Evolutionary conservation across 164 flowering plant species (phyloP).

Genomic region (Amborella trichopoda): DNA sequence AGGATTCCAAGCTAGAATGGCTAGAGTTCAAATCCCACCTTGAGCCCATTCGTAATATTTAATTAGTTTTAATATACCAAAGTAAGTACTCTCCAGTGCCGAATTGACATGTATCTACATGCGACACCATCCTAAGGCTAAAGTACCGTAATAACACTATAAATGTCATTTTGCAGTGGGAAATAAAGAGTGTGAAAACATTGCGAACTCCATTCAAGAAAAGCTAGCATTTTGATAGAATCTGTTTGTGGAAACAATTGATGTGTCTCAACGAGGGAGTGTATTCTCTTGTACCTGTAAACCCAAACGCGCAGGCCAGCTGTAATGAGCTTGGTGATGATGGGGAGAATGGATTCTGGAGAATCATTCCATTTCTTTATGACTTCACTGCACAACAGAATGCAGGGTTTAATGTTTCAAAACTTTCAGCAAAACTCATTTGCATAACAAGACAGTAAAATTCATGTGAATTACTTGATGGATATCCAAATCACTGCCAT

Average conservation of each 20-base stretch:
- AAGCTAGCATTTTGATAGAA: background rate
- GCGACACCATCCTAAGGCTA: background rate
- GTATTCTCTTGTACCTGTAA: constrained; percentile 25
- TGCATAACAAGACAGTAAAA: background rate
- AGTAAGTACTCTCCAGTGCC: too few relatives aligned
- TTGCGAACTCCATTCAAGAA: too few relatives aligned
- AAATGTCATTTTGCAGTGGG: background rate
- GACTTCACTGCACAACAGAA: constrained; percentile 18
- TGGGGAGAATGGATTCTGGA: constrained; percentile 27
- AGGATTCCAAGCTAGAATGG: too few relatives aligned
- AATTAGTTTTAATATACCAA: too few relatives aligned
- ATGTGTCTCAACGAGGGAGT: background rate
- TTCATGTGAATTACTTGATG: background rate
- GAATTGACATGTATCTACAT: too few relatives aligned
- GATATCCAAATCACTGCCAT: background rate
- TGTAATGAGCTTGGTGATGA: constrained; percentile 28
- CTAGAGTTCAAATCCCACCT: too few relatives aligned
- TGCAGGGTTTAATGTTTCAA: background rate
- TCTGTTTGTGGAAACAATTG: background rate
- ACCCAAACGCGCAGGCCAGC: constrained; percentile 46
- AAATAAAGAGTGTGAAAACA: background rate
- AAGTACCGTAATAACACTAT: background rate
- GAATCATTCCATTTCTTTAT: constrained; percentile 30
- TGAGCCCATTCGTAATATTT: too few relatives aligned
- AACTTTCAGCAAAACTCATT: background rate